Evolutionary conservation across 495 filamentous ascomycete genomes (phyloP).

Genomic region (Neurospora sp.): DNA sequence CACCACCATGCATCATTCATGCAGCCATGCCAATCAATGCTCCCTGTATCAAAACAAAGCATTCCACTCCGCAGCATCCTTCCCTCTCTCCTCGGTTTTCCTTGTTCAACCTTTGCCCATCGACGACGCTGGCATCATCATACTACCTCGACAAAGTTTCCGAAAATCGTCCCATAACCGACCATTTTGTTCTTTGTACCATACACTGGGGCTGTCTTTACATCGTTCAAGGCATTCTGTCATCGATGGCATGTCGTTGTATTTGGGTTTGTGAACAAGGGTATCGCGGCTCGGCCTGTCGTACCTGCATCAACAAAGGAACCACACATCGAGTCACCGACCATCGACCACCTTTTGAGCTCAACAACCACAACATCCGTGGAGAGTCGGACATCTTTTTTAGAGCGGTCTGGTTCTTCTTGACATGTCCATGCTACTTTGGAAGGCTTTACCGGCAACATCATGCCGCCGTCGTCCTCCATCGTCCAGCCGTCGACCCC

Average conservation of each 20-base stretch:
- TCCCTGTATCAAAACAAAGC: not conserved
- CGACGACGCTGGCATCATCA: not conserved
- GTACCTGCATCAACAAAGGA: not conserved
- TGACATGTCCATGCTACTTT: not conserved
- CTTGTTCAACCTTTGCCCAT: not conserved
- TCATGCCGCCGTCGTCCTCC: not conserved
- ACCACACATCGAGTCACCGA: not conserved
- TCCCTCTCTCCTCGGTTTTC: not conserved
- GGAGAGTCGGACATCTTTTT: not conserved
- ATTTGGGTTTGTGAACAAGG: not conserved
- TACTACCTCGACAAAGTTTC: not conserved
- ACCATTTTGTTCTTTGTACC: not conserved
- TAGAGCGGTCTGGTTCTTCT: not conserved
- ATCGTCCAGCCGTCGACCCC: not conserved
- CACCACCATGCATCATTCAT: not conserved
- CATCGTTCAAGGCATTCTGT: not conserved
- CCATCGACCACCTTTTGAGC: not conserved
- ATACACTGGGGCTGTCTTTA: not conserved
- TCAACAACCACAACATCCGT: not conserved
- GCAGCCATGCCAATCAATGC: not conserved
- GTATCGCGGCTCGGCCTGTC: not conserved
- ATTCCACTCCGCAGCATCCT: not conserved
- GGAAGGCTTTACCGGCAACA: not conserved
- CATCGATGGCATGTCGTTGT: not conserved
- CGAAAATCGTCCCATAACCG: not conserved